Base-by-base conservation (phyloP, 202 grass and related monocot species). In the Miscanthus sacchariflorus region DNA sequence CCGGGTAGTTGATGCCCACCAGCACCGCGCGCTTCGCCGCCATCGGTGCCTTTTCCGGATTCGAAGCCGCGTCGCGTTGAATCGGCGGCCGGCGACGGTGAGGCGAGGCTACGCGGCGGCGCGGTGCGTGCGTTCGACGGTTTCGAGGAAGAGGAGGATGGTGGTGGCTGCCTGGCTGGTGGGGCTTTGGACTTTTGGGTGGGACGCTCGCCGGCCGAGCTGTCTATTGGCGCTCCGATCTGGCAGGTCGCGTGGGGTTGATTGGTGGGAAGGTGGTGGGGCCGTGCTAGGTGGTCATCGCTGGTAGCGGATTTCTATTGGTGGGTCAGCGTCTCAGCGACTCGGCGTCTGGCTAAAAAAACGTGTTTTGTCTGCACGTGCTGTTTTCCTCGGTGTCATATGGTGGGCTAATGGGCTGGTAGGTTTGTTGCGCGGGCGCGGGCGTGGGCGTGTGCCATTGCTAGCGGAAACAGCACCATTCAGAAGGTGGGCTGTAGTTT, bases 1-100 rank as follows among this genome's bases (percentile, higher is more conserved):
- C 94, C 9, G 89, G 76, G 83, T 96, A 96, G 85, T 96, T 96
- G 83, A 88, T 88, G 23, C 94, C 94, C 40, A 96, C 88, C 79
- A 96, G 70, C 43, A 93, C 49, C 23, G 91, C 94, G 81, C 81
- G 91, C 91, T 90, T 96, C 65, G 21, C 73, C 81, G 78, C 85
- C 85, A 87, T 87, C 68, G 50, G 3, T 6, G 4, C 14, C 40
- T 17, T 39, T 17, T 15, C 76, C 52, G 30, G 30, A 36, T 78
- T 30, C 49, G 35, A 17, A 0, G 12, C 30, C 12, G 80, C 7
- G 52, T 56, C 52, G 58, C 58, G 81, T 25, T 48, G 30, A 71
- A 71, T 54, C 81, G 81, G 35, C 49, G 35, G 81, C 3, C n/a
- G 48, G 45, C 33, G 68, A 38, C 30, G 46, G 66, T 4, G 79